Conservation (phyloP, 768 basidiomycete genomes). For the Crepidotus variabilis region DNA sequence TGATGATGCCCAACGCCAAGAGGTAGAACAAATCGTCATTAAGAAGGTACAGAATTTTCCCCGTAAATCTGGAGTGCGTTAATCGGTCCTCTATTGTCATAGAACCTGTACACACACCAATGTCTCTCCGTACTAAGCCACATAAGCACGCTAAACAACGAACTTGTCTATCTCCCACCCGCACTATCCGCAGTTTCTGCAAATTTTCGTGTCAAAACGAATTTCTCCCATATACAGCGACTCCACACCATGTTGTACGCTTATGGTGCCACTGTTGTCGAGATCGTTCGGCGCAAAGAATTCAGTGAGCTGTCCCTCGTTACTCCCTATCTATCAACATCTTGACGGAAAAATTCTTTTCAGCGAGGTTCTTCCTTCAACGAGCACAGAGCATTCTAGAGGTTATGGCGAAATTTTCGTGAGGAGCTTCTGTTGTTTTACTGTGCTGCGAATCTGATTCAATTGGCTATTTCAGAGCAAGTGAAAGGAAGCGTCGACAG, state of each 20-base stretch:
- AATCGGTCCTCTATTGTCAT: conserved; percentile 20
- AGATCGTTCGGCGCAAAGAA: conserved; percentile 87
- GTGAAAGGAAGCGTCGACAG: conserved; percentile 78
- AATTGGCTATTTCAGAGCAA: conserved; percentile 40
- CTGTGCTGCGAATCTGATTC: background rate
- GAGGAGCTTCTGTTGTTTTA: conserved; percentile 23
- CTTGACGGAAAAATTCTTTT: conserved; percentile 1
- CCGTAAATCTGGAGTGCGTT: conserved; percentile 4
- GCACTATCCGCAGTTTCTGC: conserved; percentile 62
- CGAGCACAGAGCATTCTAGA: conserved; percentile 79
- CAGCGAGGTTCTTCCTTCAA: conserved; percentile 78
- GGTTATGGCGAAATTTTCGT: conserved; percentile 87
- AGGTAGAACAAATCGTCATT: conserved; percentile 53
- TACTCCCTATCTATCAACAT: background rate
- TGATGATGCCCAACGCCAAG: conserved; percentile 58
- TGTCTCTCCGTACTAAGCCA: conserved; percentile 64
- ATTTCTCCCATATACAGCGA: conserved; percentile 88
- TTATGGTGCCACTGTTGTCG: conserved; percentile 87
- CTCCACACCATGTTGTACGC: conserved; percentile 89
- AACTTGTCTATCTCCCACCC: conserved; percentile 71
- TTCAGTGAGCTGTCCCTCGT: conserved; percentile 54
- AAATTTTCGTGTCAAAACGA: conserved; percentile 70
- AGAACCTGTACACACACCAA: conserved; percentile 75
- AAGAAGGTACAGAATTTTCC: conserved; percentile 45
- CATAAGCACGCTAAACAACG: conserved; percentile 78